Evolutionary conservation across 305 asterid species (phyloP).

Genomic region (Fraxinus xanthoxyloides): DNA sequence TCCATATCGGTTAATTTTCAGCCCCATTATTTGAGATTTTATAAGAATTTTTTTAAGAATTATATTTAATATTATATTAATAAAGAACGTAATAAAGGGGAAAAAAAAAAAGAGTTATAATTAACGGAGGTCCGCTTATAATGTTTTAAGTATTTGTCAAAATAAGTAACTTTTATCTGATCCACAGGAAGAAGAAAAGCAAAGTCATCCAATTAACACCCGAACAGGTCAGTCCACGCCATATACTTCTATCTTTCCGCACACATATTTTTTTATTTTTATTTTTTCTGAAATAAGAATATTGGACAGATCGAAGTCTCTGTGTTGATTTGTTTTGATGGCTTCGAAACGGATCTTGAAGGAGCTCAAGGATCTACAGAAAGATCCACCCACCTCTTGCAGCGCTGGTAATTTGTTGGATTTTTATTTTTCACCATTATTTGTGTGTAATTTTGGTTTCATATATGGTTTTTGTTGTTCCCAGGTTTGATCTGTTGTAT

Average conservation of each 20-base stretch:
- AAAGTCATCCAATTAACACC: neutral
- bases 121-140: too few species aligned
- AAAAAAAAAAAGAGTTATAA: too few species aligned
- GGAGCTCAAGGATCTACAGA: constrained; percentile 86
- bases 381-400: constrained; percentile 80
- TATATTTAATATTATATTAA: too few species aligned
- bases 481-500: neutral
- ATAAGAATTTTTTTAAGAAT: too few species aligned
- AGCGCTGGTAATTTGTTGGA: constrained; percentile 21
- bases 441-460: neutral
- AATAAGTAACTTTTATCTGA: neutral
- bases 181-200: neutral
- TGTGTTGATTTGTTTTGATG: constrained; percentile 37
- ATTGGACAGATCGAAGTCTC: neutral
- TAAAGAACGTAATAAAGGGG: too few species aligned
- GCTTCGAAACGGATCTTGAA: constrained; percentile 85
- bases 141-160: neutral
- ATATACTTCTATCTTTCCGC: neutral
- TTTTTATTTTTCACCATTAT: neutral
- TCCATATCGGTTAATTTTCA: neutral
- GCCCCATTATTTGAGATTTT: too few species aligned
- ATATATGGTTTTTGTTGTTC: neutral
- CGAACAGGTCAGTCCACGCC: neutral
- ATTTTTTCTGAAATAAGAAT: neutral
- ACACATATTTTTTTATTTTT: too few species aligned